phyloP scores from a whole-genome alignment of 345 rosid genomes.

The Euphorbia pulcherrima region DNA sequence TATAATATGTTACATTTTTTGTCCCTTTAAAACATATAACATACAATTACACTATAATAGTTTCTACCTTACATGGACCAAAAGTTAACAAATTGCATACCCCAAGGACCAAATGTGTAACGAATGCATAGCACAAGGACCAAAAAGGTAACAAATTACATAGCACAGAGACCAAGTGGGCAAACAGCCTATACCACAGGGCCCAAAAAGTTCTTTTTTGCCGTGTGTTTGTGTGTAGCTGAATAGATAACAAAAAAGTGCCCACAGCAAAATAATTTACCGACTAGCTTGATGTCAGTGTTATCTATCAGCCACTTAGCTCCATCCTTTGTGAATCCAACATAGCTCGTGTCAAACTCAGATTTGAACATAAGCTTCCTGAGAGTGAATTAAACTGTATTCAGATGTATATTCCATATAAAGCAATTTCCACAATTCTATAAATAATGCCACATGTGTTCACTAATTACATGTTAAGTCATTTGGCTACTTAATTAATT shows the following conservation, averaged over 20 bases:
- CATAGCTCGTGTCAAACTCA: conserved; percentile 70
- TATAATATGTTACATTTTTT: no score
- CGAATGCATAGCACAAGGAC: no score
- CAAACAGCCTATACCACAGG: no score
- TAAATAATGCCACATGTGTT: background rate
- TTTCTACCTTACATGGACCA: no score
- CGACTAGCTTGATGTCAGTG: conserved; percentile 82
- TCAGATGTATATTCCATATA: background rate
- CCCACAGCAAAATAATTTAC: conserved; percentile 30
- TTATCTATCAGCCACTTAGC: conserved; percentile 88
- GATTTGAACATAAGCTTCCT: conserved; percentile 82
- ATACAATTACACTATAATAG: no score
- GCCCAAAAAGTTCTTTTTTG: no score
- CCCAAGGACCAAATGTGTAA: no score
- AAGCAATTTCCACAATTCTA: background rate
- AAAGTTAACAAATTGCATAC: no score
- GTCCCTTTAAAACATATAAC: no score
- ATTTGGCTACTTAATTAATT: background rate
- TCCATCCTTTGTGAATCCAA: conserved; percentile 77
- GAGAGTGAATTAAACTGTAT: conserved; percentile 14
- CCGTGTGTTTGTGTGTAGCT: background rate
- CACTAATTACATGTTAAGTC: background rate
- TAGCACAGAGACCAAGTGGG: no score
- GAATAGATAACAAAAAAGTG: background rate
- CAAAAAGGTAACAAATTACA: no score